Evolutionary conservation across 495 filamentous ascomycete genomes (phyloP).

Genomic region (Terfezia claveryi): DNA sequence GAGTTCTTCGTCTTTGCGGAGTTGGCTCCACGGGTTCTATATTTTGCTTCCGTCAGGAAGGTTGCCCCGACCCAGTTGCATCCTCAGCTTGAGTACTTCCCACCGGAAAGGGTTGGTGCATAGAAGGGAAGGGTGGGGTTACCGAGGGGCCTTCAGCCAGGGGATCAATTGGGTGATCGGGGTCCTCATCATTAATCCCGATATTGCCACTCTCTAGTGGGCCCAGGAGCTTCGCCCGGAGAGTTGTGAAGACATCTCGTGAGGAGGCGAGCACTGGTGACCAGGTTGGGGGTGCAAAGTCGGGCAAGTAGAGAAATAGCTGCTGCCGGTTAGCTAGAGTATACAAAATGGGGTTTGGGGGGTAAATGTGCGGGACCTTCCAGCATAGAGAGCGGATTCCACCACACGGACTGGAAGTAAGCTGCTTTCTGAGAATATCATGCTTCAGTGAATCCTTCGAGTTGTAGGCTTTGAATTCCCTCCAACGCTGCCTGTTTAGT

Average conservation of each 20-base stretch:
- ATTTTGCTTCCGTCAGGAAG: not conserved
- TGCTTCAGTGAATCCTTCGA: conserved; percentile 29
- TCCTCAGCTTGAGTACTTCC: not conserved
- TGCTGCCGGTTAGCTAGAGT: conserved; percentile 14
- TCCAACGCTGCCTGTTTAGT: too few relatives aligned
- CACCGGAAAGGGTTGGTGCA: too few relatives aligned
- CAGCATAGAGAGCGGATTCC: conserved; percentile 72
- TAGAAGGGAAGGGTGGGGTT: conserved; percentile 17
- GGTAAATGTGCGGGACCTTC: conserved; percentile 39
- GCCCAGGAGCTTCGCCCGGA: conserved; percentile 52
- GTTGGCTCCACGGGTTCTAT: conserved; percentile 73
- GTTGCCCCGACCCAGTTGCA: not conserved
- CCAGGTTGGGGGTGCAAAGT: conserved; percentile 46
- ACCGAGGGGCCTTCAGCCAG: conserved; percentile 69
- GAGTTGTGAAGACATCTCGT: conserved; percentile 46
- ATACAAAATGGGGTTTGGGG: too few relatives aligned
- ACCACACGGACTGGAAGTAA: conserved; percentile 36
- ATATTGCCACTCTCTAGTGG: conserved; percentile 18
- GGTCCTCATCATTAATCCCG: conserved; percentile 1
- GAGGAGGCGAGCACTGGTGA: conserved; percentile 39
- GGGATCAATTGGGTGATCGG: conserved; percentile 39
- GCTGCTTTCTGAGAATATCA: conserved; percentile 32
- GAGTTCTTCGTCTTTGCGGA: conserved; percentile 63
- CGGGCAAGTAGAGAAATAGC: conserved; percentile 64
- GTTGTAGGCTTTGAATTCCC: not conserved